Conservation (phyloP, 169 alveolate species). For the Plasmodium relictum region DNA sequence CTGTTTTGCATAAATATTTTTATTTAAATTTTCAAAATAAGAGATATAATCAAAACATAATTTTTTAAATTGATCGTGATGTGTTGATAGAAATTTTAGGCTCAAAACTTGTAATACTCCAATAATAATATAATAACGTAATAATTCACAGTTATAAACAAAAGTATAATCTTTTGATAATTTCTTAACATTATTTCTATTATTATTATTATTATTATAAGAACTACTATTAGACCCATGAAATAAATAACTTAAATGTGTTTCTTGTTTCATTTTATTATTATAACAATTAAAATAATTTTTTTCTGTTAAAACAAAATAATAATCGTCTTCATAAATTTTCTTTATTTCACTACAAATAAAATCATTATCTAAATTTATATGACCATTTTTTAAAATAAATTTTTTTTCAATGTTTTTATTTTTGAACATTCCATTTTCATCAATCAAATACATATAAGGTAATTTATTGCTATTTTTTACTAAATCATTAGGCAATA, state of each 20-base stretch:
- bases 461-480: conserved; percentile 50
- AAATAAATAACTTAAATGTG: conserved; percentile 31
- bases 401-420: conserved; percentile 23
- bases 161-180: conserved; percentile 18
- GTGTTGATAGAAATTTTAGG: conserved; percentile 62
- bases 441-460: conserved; percentile 45
- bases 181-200: neutral
- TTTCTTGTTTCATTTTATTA: conserved; percentile 6
- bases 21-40: conserved; percentile 67
- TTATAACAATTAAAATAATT: conserved; percentile 45
- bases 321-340: conserved; percentile 22
- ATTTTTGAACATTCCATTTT: conserved; percentile 38
- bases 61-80: conserved; percentile 58
- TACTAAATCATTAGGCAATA: conserved; percentile 57
- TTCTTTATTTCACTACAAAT: conserved; percentile 40
- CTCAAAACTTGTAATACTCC: conserved; percentile 75
- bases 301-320: conserved; percentile 22
- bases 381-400: conserved; percentile 55
- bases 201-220: neutral
- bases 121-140: conserved; percentile 66
- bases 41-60: conserved; percentile 69
- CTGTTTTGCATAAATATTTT: conserved; percentile 13
- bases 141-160: conserved; percentile 69
- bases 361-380: conserved; percentile 53
- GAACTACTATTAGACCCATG: neutral